Conservation (phyloP, 2,329 filamentous ascomycete genomes). For the Sarocladiaceae sp. region DNA sequence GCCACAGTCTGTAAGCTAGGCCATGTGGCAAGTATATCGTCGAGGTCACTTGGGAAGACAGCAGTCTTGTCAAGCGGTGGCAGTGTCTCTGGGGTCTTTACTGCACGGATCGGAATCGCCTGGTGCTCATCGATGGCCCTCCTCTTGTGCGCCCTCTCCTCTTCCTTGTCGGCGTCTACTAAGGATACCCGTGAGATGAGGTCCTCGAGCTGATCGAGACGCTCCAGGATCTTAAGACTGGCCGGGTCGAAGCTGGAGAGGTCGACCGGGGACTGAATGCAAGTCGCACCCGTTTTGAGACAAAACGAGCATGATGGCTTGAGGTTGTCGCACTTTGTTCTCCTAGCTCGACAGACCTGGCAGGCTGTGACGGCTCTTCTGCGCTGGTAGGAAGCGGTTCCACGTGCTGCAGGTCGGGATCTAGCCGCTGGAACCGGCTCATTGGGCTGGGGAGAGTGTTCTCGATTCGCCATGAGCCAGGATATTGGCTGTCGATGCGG, state of each 20-base stretch:
- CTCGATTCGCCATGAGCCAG: not conserved
- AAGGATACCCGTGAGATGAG: conserved; percentile 16
- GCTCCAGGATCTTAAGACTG: conserved; percentile 41
- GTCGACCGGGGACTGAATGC: conserved; percentile 33
- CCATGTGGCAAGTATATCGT: not conserved
- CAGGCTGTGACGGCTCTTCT: conserved; percentile 35
- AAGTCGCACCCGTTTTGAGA: conserved; percentile 33
- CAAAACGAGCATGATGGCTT: conserved; percentile 38
- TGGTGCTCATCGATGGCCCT: not conserved
- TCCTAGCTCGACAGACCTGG: conserved; percentile 35
- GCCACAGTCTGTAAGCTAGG: not conserved
- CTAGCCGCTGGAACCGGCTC: not conserved
- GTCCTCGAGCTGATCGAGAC: conserved; percentile 37
- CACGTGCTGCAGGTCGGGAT: conserved; percentile 26
- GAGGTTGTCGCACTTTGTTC: conserved; percentile 39
- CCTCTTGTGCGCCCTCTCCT: not conserved
- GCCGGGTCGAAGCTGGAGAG: conserved; percentile 42
- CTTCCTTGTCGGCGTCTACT: too few species aligned
- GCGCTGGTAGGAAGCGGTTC: conserved; percentile 33
- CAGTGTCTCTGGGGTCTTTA: not conserved
- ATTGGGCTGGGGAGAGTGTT: not conserved
- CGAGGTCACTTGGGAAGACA: not conserved
- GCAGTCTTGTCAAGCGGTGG: not conserved
- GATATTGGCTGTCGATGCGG: not conserved
- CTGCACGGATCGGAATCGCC: not conserved